Percentiles rank a stretch among this genome's conserved stretches.
Conservation (phyloP, 2,329 filamentous ascomycete species). For the Colletotrichum tanaceti region DNA sequence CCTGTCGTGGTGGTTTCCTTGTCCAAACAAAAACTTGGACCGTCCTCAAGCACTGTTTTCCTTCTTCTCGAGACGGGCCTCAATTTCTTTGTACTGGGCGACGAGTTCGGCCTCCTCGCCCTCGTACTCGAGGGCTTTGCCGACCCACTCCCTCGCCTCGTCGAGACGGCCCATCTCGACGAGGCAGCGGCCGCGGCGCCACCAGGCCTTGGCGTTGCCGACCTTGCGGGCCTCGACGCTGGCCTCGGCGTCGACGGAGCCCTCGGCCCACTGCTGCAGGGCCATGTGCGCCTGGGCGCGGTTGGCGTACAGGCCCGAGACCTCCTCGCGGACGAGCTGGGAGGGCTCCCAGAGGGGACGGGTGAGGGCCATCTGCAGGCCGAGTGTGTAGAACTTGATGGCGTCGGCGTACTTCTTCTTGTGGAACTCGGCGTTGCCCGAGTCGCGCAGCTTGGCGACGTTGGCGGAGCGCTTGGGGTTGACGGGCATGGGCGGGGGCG, state of each 20-base stretch:
- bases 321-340: conserved; percentile 85
- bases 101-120: conserved; percentile 74
- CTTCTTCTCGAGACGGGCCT: conserved; percentile 57
- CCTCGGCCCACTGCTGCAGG: conserved; percentile 84
- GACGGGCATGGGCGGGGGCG: conserved; percentile 88
- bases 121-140: conserved; percentile 83
- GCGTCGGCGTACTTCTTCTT: conserved; percentile 81
- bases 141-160: conserved; percentile 85
- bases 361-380: conserved; percentile 86
- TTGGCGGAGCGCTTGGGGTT: conserved; percentile 92
- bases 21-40: too few species aligned
- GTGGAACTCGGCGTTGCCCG: conserved; percentile 84
- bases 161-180: conserved; percentile 89
- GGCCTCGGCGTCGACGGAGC: conserved; percentile 85
- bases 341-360: conserved; percentile 90
- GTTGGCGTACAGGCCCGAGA: conserved; percentile 83
- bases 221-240: conserved; percentile 88
- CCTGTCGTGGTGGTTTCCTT: too few species aligned
- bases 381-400: conserved; percentile 83
- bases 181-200: conserved; percentile 85
- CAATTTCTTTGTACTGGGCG: conserved; percentile 72
- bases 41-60: conserved; percentile 44
- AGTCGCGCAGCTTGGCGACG: conserved; percentile 90
- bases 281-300: conserved; percentile 92
- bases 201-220: conserved; percentile 96